Evolutionary conservation across 2,329 filamentous ascomycete genomes (phyloP), one percentile per base, ranked within the genome.

Genomic region (Calonectria henricotiae): DNA sequence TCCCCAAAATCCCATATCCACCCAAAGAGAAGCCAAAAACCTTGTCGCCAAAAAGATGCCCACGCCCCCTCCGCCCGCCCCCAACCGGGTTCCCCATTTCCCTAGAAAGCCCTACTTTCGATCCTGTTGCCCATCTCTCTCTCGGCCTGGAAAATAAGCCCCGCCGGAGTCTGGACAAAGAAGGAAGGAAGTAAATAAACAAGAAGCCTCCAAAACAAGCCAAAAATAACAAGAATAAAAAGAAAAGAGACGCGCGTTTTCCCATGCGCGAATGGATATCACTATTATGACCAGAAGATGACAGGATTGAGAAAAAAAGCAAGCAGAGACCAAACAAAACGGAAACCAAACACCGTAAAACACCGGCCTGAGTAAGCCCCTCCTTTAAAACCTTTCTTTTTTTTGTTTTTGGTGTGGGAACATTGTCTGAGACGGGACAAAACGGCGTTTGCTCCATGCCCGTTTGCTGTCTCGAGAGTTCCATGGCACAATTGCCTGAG

Each of bases 191-290:
- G 49, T 54, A 54, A 54, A 54, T 37, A 54, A 54, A 54, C 49
- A 54, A 54, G 30, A 54, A 37, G 30, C 49, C 30, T 23, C 12
- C 12, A 11, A 27, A 41, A 35, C 20, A 37, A 32, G 17, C 43
- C 47, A 13, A 43, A 66, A 64, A 72, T 73, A 68, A n/a, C 13
- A 75, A 69, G 67, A 11, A 67, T 20, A 20, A 43, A 27, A 44
- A 43, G 30, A 62, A 23, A 65, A 41, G 35, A 71, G 54, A 72
- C 51, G 68, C 73, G 73, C 72, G 70, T 72, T 64, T 54, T 35
- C 30, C 62, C 58, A 61, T 54, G 68, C 68, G 71, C 71, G 70
- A 58, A 54, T 54, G 74, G 74, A 76, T 76, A 76, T 76, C 74
- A 74, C 62, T 68, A 72, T 76, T 76, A 76, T 63, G 71, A 74